These are phyloP conservation scores for Tetrastigma voinierianum DNA, from an alignment of 164 flowering plant species.

Conservation along the genomic window DNA sequence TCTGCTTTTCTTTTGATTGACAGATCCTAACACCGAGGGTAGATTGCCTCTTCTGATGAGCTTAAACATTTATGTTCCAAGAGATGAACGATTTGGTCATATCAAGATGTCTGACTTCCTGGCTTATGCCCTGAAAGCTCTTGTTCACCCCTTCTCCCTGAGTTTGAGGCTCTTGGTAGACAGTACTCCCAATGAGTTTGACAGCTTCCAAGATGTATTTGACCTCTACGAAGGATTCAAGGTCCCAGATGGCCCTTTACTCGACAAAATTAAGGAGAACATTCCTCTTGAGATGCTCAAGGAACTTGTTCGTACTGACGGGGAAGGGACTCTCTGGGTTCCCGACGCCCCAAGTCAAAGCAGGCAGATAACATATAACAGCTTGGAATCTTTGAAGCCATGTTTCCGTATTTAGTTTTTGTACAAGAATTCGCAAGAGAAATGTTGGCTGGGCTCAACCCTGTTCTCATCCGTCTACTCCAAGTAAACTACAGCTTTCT, in stretches of 20 bases:
- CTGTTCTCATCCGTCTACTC: constrained; percentile 41
- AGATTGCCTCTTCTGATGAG: constrained; percentile 11
- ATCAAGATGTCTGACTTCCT: constrained; percentile 26
- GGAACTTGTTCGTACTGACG: constrained; percentile 48
- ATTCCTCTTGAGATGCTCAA: constrained; percentile 49
- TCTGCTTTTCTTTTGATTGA: background rate
- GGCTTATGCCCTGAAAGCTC: constrained; percentile 25
- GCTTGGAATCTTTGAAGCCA: too few relatives aligned
- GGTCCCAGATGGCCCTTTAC: too few relatives aligned
- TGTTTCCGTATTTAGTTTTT: background rate
- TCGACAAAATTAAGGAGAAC: constrained; percentile 28
- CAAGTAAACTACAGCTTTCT: constrained; percentile 23
- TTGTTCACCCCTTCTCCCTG: constrained; percentile 29
- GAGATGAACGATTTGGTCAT: constrained; percentile 32
- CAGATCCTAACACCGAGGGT: constrained; percentile 42
- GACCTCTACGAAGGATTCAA: constrained; percentile 39
- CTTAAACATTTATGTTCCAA: constrained; percentile 31
- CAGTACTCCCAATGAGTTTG: constrained; percentile 30
- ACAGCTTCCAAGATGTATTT: constrained; percentile 26
- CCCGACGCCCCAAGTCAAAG: constrained; percentile 71
- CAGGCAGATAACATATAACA: constrained; percentile 41
- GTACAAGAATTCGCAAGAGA: constrained; percentile 49
- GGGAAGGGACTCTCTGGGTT: constrained; percentile 37
- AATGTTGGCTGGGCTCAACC: constrained; percentile 76
- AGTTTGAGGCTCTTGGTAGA: constrained; percentile 19